These are phyloP conservation scores for Serpula lacrymans DNA, from an alignment of 768 basidiomycete species.

Conservation along the genomic window DNA sequence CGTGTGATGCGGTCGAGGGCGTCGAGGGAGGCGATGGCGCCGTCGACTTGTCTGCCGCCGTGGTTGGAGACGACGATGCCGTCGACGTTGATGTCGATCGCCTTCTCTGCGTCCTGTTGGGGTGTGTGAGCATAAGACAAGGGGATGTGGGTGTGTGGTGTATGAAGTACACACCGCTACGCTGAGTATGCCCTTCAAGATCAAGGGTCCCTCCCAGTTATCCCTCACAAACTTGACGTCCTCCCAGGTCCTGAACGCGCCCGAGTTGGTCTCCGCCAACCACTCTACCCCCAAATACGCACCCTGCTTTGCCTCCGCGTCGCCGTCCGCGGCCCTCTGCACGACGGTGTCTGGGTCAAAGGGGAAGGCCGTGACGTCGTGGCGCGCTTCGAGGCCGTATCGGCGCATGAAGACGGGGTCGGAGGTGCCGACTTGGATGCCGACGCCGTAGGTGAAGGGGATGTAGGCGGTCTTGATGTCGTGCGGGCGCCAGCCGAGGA, in stretches of 20 bases:
- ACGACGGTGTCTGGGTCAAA: constrained; percentile 47
- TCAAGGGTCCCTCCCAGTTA: constrained; percentile 74
- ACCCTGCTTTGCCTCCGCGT: constrained; percentile 37
- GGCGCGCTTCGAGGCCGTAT: constrained; percentile 40
- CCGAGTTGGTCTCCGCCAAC: constrained; percentile 61
- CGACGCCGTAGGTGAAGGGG: constrained; percentile 65
- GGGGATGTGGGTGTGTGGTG: not conserved
- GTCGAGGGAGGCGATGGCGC: constrained; percentile 70
- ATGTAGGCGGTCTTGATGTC: constrained; percentile 64
- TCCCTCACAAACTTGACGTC: constrained; percentile 64
- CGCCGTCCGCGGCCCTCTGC: constrained; percentile 41
- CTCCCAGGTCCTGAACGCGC: constrained; percentile 60
- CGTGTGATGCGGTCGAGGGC: constrained; percentile 69
- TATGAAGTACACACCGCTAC: constrained; percentile 44
- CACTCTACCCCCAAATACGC: constrained; percentile 56
- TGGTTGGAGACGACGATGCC: constrained; percentile 49
- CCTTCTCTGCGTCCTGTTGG: constrained; percentile 46
- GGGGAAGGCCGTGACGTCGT: constrained; percentile 48
- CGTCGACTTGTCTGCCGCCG: constrained; percentile 71
- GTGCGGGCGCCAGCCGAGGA: constrained; percentile 73
- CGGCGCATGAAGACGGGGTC: constrained; percentile 79
- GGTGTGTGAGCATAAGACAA: not conserved
- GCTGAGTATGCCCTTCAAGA: constrained; percentile 76
- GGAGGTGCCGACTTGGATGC: constrained; percentile 62
- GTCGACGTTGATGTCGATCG: constrained; percentile 39